These are phyloP conservation scores for Herpetospermum pedunculosum DNA, from an alignment of 306 rosid genomes.

Conservation along the genomic window DNA sequence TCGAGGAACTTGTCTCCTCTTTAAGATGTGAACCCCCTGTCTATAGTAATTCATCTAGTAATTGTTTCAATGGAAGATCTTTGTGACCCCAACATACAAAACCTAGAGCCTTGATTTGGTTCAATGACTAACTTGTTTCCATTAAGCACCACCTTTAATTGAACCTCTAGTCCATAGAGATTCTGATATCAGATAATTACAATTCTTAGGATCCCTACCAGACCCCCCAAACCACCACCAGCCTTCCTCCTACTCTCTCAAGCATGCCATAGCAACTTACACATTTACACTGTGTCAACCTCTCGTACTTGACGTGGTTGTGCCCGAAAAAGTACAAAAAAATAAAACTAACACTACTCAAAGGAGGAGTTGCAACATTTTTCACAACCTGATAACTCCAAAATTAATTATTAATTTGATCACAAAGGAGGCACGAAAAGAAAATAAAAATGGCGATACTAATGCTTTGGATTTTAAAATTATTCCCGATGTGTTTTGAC, in stretches of 20 bases:
- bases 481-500: not conserved
- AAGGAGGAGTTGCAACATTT: not conserved
- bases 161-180: not conserved
- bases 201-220: not conserved
- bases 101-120: not conserved
- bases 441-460: not conserved
- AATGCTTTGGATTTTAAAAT: not conserved
- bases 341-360: not conserved
- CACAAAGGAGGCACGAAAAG: not conserved
- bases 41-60: not conserved
- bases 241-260: not conserved
- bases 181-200: not conserved
- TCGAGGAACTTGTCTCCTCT: not conserved
- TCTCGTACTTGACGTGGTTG: not conserved
- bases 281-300: not conserved
- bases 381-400: not conserved
- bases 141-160: not conserved
- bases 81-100: not conserved
- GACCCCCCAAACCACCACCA: not conserved
- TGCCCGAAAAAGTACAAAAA: not conserved
- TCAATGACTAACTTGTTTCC: not conserved
- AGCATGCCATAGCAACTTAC: not conserved
- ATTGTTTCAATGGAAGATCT: not conserved
- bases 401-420: not conserved
- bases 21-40: not conserved